A percentile compares a stretch with the other conserved stretches of the same genome.
Evolutionary conservation across 192 early-diverging fungal species (phyloP).

Genomic region (Mortierella antarctica): DNA sequence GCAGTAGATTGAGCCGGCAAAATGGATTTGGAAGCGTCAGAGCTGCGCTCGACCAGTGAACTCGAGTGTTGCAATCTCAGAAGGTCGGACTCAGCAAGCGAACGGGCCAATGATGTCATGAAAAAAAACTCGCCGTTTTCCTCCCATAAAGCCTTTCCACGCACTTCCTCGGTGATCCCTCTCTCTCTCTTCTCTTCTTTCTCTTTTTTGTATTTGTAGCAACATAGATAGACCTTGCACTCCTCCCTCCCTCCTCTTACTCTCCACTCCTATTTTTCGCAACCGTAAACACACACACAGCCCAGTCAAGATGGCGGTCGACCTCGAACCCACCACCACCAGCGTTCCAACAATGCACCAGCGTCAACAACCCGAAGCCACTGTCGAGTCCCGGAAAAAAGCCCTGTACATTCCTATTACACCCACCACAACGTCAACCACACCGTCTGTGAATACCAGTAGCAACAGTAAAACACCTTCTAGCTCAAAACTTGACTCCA

Average conservation of each 20-base stretch:
- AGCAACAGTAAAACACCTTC: neutral
- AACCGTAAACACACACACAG: neutral
- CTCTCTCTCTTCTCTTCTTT: neutral
- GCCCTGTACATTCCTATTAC: neutral
- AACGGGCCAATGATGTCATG: no score
- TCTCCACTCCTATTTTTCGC: no score
- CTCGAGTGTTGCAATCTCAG: no score
- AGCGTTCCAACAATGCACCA: conserved; percentile 9
- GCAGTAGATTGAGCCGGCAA: no score
- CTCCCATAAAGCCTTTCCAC: no score
- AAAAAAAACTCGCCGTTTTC: no score
- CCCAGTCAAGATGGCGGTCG: conserved; percentile 2
- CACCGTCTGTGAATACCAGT: neutral
- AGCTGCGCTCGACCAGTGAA: no score
- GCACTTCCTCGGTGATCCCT: no score
- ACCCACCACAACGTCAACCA: conserved; percentile 4
- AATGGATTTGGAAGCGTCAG: no score
- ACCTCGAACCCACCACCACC: neutral
- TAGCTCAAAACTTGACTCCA: neutral
- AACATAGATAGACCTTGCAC: no score
- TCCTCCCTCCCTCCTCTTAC: neutral
- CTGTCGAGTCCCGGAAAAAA: neutral
- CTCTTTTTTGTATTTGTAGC: neutral
- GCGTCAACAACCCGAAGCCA: neutral
- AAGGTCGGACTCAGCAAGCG: no score